Evolutionary conservation across 1,139 yeast species (phyloP).

Genomic region (Lodderomyces orthopsilosis): DNA sequence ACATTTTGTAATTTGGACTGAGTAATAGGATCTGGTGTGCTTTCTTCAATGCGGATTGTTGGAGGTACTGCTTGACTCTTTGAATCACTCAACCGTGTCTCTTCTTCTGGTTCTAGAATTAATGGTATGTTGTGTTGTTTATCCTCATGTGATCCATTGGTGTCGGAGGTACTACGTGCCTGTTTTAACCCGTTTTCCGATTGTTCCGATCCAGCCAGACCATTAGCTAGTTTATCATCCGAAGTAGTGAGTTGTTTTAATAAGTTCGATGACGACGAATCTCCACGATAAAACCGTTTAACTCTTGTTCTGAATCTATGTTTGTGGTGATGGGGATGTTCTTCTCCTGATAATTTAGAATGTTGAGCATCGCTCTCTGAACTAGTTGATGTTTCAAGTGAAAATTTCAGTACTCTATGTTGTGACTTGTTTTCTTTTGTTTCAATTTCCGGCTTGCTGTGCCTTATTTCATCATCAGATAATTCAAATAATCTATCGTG

Average conservation of each 20-base stretch:
- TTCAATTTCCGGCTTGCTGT: neutral
- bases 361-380: neutral
- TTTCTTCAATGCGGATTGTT: neutral
- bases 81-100: neutral
- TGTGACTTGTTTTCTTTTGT: neutral
- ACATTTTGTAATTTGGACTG: neutral
- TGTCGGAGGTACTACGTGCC: neutral
- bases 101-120: neutral
- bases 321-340: neutral
- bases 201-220: neutral
- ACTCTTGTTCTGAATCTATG: slow-evolving; percentile 7
- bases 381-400: neutral
- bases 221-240: slow-evolving; percentile 1
- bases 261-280: slow-evolving; percentile 11
- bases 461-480: slow-evolving; percentile 14
- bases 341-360: neutral
- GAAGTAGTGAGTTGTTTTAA: neutral
- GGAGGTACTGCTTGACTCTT: slow-evolving; percentile 1
- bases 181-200: neutral
- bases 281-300: slow-evolving; percentile 13
- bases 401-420: neutral
- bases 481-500: slow-evolving; percentile 33
- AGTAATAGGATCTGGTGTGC: neutral
- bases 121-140: neutral
- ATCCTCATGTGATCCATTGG: neutral